Evolutionary conservation across 139 green algal species (phyloP), one percentile per base, ranked within the genome.

Genomic region (Tetradesmus obliquus): DNA sequence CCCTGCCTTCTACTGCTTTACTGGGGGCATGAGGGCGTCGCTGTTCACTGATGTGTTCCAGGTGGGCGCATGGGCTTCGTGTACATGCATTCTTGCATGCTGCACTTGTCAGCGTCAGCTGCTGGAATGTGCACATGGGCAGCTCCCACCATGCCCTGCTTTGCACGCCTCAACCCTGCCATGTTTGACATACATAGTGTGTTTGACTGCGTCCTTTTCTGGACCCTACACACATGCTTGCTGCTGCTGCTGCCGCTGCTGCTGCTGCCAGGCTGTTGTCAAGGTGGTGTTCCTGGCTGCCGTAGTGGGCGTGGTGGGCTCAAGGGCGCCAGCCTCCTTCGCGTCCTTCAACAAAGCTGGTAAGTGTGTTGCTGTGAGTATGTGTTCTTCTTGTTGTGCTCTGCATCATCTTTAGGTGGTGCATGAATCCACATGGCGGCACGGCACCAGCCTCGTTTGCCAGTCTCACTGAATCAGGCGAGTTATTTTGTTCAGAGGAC

Each of bases 31-130:
- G 80, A 82, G 88, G 55, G 88, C 88, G 15, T 92, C 88, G 8
- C 88, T 92, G 5, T 88, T 92, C 60, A 92, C 88, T 17, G 88
- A 92, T 58, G 88, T 91, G 2, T 86, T 81, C 55, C 88, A 91
- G 88, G 88, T 87, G 54, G 32, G 32, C 32, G 32, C 32, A 45
- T 45, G 32, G 32, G 32, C 32, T 45, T 45, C 32, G 32, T 45
- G 32, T 45, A 45, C 32, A 45, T 45, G 32, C 32, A 45, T 45
- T 45, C 32, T 45, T 45, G 32, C 32, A 45, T 45, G 32, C 32
- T 45, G 32, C 32, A 45, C 32, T 45, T 45, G 32, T 45, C 32
- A 45, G 32, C 32, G 32, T 45, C 32, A 45, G 32, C 32, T 45
- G 32, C 32, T 45, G 32, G 32, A 45, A 45, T 45, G 32, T 45